Percentiles rank a stretch among this genome's conserved stretches.
These are phyloP conservation scores for Hyaloscypha finlandica DNA, from an alignment of 495 filamentous ascomycete genomes.

Conservation along the genomic window DNA sequence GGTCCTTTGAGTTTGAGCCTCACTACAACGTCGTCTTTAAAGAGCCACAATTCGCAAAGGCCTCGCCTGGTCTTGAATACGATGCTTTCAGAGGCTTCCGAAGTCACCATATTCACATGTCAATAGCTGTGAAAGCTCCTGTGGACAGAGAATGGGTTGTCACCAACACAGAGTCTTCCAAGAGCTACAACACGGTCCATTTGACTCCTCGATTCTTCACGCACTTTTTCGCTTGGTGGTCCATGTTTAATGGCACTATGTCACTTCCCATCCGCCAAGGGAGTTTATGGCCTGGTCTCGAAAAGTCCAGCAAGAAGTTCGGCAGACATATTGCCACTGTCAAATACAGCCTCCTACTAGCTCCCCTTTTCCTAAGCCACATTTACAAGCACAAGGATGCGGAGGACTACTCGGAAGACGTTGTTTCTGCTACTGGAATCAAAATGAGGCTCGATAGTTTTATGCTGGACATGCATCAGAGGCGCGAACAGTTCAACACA, in stretches of 20 bases:
- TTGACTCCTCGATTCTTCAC: constrained; percentile 94
- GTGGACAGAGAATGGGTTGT: constrained; percentile 77
- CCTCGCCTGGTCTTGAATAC: constrained; percentile 60
- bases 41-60: constrained; percentile 70
- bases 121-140: constrained; percentile 83
- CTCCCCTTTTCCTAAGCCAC: constrained; percentile 91
- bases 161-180: constrained; percentile 68
- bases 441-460: constrained; percentile 94
- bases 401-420: constrained; percentile 78
- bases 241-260: constrained; percentile 91
- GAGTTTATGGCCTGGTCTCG: constrained; percentile 81
- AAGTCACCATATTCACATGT: constrained; percentile 94
- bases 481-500: constrained; percentile 87
- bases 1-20: constrained; percentile 85
- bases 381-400: constrained; percentile 98
- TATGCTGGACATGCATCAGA: constrained; percentile 93
- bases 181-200: constrained; percentile 93
- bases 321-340: constrained; percentile 94
- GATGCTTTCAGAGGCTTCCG: constrained; percentile 94
- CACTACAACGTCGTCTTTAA: constrained; percentile 92
- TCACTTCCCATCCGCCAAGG: constrained; percentile 94
- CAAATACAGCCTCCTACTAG: constrained; percentile 92
- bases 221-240: constrained; percentile 98
- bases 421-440: constrained; percentile 87
- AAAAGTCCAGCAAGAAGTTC: constrained; percentile 98